Conservation (phyloP, 495 filamentous ascomycete genomes). For the Penicillium paradoxum region DNA sequence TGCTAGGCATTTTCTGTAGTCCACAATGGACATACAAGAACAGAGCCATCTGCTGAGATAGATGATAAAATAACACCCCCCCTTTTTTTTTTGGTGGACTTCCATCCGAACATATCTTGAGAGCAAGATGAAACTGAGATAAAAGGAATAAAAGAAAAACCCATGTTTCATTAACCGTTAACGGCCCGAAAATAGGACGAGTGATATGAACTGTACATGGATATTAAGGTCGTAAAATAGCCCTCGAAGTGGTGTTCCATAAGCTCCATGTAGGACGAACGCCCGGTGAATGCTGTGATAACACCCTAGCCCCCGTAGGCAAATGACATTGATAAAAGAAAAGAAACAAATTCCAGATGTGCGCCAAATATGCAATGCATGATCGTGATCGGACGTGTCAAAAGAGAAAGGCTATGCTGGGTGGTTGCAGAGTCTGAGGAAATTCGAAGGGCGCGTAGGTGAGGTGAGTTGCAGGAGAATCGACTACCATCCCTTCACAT, state of each 20-base stretch:
- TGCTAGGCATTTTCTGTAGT: constrained; percentile 15
- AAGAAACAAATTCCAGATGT: constrained; percentile 30
- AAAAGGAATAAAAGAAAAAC: not conserved
- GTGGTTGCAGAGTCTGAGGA: constrained; percentile 14
- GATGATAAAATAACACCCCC: constrained; percentile 5
- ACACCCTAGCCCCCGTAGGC: constrained; percentile 15
- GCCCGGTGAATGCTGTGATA: constrained; percentile 21
- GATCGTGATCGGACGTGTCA: constrained; percentile 44
- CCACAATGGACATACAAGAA: constrained; percentile 5
- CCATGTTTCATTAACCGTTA: constrained; percentile 16
- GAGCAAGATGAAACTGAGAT: not conserved
- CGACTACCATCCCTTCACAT: constrained; percentile 63
- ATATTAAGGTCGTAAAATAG: constrained; percentile 33
- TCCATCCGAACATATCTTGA: constrained; percentile 8
- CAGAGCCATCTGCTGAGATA: constrained; percentile 7
- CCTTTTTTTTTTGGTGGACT: constrained; percentile 11
- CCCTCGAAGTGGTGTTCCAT: constrained; percentile 7
- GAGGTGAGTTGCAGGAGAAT: constrained; percentile 7
- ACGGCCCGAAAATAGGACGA: constrained; percentile 16
- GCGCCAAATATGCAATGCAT: constrained; percentile 47
- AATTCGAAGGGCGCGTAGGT: not conserved
- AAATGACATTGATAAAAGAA: constrained; percentile 18
- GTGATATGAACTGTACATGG: constrained; percentile 40
- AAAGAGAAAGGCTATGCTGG: constrained; percentile 18
- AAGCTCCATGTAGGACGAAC: constrained; percentile 15